Conservation (phyloP, 768 basidiomycete species). For the Russula sp. region DNA sequence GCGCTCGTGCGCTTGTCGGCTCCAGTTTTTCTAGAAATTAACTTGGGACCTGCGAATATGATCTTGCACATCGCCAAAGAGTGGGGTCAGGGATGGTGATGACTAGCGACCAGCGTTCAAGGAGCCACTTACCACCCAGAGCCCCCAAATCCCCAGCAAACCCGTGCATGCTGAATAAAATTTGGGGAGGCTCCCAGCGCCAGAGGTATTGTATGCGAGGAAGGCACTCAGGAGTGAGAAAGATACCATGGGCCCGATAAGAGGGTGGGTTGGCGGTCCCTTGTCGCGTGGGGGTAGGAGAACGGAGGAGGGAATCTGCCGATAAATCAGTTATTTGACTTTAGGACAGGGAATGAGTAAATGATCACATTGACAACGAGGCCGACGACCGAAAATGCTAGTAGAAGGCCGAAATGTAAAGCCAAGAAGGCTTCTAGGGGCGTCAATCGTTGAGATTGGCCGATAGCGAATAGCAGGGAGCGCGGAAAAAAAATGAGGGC, state of each 20-base stretch:
- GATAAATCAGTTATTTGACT: not conserved
- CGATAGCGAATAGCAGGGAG: slow-evolving; percentile 51
- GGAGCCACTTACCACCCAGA: slow-evolving; percentile 55
- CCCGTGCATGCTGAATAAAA: slow-evolving; percentile 44
- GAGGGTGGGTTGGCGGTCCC: slow-evolving; percentile 44
- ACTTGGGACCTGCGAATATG: slow-evolving; percentile 49
- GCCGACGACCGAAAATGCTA: slow-evolving; percentile 47
- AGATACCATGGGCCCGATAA: slow-evolving; percentile 53
- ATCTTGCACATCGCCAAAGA: slow-evolving; percentile 34
- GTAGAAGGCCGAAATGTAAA: slow-evolving; percentile 55
- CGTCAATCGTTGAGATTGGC: slow-evolving; percentile 44
- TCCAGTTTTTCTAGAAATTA: slow-evolving; percentile 63
- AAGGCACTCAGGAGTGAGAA: slow-evolving; percentile 50
- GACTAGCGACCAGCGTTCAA: not conserved
- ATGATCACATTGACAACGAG: slow-evolving; percentile 50
- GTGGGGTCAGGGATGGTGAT: not conserved
- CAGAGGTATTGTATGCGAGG: slow-evolving; percentile 54
- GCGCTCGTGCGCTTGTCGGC: slow-evolving; percentile 76
- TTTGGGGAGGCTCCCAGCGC: slow-evolving; percentile 50
- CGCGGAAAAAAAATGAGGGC: slow-evolving; percentile 46
- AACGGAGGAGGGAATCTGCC: slow-evolving; percentile 39
- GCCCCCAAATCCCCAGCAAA: slow-evolving; percentile 54
- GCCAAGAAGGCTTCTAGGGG: slow-evolving; percentile 64
- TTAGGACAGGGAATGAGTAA: not conserved
- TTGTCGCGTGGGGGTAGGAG: slow-evolving; percentile 25